Base-by-base conservation (phyloP, 2,329 filamentous ascomycete genomes). In the Fusarium sp. region DNA sequence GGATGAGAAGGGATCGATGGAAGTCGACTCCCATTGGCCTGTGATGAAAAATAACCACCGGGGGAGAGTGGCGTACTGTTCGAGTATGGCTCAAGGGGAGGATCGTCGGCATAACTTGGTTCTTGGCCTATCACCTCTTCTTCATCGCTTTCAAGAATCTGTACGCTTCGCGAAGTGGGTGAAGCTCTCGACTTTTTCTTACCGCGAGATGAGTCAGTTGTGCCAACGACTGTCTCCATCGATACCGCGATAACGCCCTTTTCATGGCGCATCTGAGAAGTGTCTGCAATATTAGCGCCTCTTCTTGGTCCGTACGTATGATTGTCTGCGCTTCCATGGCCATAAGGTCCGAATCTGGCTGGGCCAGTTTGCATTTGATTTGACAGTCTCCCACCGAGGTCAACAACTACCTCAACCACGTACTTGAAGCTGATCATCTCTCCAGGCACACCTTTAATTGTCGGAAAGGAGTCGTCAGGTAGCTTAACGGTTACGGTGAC, bases 351-450 rank as follows among this genome's bases (percentile, higher is more conserved):
- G 75, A 80, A 82, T 78, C 82, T 83, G 76, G 76, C 73, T 72
- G 86, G 79, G 22, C 91, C 88, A 45, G 90, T 87, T 76, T 94
- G 92, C 55, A 90, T 81, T 70, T 94, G 90, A n/a, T 89, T 90
- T 4, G 91, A 89, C 44, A 98, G 84, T 79, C 94, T 96, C 41
- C 95, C 95, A 50, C 96, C 95, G 1, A 98, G 86, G 79, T 99
- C 96, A 27, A 98, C 90, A 33, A 98, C 91, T 5, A 98, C 93
- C 81, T 99, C 96, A 25, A 98, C 88, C 74, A 95, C 93, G 78
- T 99, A 98, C 74, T 92, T 94, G 84, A 99, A 98, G 75, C 92
- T 94, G 72, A 99, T 96, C 91, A 98, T 96, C 38, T 93, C 92
- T 7, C 95, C 94, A 0, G 96, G 96, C 0, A 98, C 94, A 60